Evolutionary conservation across 108 stramenopile species (phyloP), one percentile per base, ranked within the genome.

Genomic region (Parietichytrium sp.): DNA sequence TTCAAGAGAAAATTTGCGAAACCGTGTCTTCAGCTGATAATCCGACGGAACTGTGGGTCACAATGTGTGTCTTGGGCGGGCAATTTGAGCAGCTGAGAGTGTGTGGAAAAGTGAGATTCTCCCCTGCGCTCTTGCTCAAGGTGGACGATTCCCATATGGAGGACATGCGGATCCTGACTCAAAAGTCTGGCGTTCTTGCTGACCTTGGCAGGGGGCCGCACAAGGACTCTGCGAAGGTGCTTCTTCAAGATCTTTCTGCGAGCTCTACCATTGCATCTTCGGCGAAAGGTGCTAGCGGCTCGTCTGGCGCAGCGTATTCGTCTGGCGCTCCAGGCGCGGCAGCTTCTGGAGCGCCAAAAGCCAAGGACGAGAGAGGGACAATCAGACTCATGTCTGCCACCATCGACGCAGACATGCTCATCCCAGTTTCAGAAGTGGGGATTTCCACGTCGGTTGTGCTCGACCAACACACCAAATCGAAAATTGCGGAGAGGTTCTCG

Each of bases 71-170:
- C 20, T 42, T 72, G 7, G 61, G 61, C 13, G 61, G 61, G 10
- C 10, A 45, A 8, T 72, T 72, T n/a, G 61, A 72, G 10, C 61
- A 33, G 6, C 13, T 72, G 8, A 33, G 61, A 45, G 42, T 72
- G 36, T 72, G 61, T 27, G 61, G 61, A n/a, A 72, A 72, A 1
- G 61, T 72, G 1, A 33, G 45, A 42, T 72, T 72, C 42, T 72
- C 61, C 42, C 61, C 61, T 72, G 61, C 61, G 20, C 45, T 33
- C 38, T 42, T 72, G 20, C 36, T 23, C n/a, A 33, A 42, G 23
- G 61, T 72, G 6, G 61, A 72, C 33, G 61, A 72, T 18, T 13
- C 29, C 8, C 29, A 72, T 2, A 45, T 18, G 36, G 61, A 72
- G 8, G 61, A 72, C 23, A 72, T 72, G 20, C 36, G 45, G 42